Percentiles rank a stretch among this genome's conserved stretches.
These are phyloP conservation scores for Jatropha multifida DNA, from an alignment of 441 rosid species.

Conservation along the genomic window DNA sequence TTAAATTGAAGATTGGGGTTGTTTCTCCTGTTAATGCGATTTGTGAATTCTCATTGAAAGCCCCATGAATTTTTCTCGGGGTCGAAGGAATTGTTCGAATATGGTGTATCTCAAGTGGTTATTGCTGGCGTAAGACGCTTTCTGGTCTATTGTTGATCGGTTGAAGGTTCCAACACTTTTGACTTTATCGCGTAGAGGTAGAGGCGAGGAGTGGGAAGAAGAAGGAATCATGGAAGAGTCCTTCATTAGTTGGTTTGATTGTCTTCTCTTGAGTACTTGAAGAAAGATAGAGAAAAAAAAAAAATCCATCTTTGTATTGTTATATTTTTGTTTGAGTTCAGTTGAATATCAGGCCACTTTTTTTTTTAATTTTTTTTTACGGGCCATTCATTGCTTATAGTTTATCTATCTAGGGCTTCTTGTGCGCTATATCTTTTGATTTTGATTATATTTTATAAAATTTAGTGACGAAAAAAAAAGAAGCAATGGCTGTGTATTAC, in stretches of 20 bases:
- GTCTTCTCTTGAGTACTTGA: conserved; percentile 22
- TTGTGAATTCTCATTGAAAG: neutral
- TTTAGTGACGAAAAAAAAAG: conserved; percentile 16
- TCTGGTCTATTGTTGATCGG: neutral
- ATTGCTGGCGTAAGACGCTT: neutral
- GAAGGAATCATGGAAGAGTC: conserved; percentile 16
- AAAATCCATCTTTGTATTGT: conserved; percentile 19
- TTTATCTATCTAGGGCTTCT: neutral
- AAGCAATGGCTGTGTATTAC: conserved; percentile 92
- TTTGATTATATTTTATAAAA: conserved; percentile 25
- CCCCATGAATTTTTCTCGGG: neutral
- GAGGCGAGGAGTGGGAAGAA: conserved; percentile 9
- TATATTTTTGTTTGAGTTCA: conserved; percentile 11
- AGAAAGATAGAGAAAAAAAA: conserved; percentile 22
- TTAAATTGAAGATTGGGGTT: neutral
- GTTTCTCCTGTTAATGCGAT: conserved; percentile 9
- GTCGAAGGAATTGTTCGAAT: neutral
- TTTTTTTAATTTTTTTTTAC: conserved; percentile 3
- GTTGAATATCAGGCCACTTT: conserved; percentile 28
- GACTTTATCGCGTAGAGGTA: conserved; percentile 1
- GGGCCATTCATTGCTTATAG: conserved; percentile 17
- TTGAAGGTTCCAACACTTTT: neutral
- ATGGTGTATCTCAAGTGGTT: neutral
- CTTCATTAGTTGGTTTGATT: conserved; percentile 34
- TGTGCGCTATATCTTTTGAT: conserved; percentile 25